Base-by-base conservation (phyloP, 768 basidiomycete species). In the Gloeopeniophorella convolvens region DNA sequence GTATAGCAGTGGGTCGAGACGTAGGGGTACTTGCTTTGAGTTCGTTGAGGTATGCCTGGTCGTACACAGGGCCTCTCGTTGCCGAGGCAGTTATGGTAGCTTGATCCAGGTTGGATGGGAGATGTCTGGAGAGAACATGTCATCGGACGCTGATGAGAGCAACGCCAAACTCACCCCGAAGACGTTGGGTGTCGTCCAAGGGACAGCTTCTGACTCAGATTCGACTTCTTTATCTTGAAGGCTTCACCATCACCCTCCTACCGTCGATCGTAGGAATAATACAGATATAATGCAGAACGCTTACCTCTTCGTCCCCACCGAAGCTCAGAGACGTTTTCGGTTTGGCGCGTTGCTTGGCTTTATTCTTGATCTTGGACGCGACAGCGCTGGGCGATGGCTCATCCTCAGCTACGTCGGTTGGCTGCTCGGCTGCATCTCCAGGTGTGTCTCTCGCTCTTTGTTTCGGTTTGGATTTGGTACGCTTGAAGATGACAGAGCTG, bases 171-270 rank as follows among this genome's bases (percentile, higher is more conserved):
- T 30, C 37, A 63, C 65, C 45, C 45, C 46, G 58, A 36, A 8
- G 57, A 50, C 9, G 77, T 69, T 44, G 80, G 71, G 63, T 76
- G 75, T 40, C 70, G 74, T 12, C 78, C 77, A 34, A 85, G 65
- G 2, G 77, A 61, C 54, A 87, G 61, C 57, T 84, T 86, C 54
- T 72, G 70, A 60, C 88, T 90, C 36, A 91, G 70, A 45, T 65
- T 83, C 2, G 86, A 89, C 67, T 89, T 92, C 64, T 89, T 91
- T 15, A 91, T 70, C 69, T 85, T 74, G 63, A 92, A 90, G 0
- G 75, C 70, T 50, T 88, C 82, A 7, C 73, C 79, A 32, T 74
- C 75, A 10, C 71, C 74, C 59, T 76, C 76, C 81, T 87, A 45
- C 48, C 58, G 69, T 68, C 54, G 63, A 59, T 23, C 33, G 41